These are phyloP conservation scores for Fagopyrum esculentum DNA, from an alignment of 148 eudicot genomes.

Conservation along the genomic window DNA sequence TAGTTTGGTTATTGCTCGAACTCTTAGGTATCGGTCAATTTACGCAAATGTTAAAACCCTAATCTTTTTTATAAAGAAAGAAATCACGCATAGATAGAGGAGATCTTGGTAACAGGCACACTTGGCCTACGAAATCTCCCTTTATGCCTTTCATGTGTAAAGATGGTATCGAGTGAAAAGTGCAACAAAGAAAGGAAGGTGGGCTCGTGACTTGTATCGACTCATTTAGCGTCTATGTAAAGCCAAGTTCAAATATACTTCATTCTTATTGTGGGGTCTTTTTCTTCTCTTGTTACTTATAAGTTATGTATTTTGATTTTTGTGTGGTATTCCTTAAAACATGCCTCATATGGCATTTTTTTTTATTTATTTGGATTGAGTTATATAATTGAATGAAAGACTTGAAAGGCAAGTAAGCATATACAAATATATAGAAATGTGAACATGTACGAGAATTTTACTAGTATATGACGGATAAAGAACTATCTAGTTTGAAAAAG, in stretches of 20 bases:
- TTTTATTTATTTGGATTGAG: no score
- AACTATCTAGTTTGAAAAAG: no score
- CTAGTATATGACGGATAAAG: no score
- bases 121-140: constrained; percentile 21
- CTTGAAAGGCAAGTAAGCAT: no score
- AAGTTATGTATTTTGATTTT: background rate
- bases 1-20: no score
- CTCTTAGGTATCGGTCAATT: no score
- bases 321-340: background rate
- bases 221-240: constrained; percentile 25
- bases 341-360: no score
- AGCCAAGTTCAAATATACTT: constrained; percentile 15
- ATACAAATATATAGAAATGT: no score
- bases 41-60: no score
- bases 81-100: background rate
- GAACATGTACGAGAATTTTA: no score
- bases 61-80: background rate
- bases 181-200: constrained; percentile 15
- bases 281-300: background rate
- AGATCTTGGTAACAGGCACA: constrained; percentile 9
- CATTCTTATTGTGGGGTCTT: constrained; percentile 4
- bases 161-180: constrained; percentile 24
- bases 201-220: background rate
- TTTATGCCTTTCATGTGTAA: constrained; percentile 19
- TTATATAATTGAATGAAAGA: no score